Evolutionary conservation across 169 alveolate genomes (phyloP), one percentile per base, ranked within the genome.

Genomic region (Plasmodium reichenowi): DNA sequence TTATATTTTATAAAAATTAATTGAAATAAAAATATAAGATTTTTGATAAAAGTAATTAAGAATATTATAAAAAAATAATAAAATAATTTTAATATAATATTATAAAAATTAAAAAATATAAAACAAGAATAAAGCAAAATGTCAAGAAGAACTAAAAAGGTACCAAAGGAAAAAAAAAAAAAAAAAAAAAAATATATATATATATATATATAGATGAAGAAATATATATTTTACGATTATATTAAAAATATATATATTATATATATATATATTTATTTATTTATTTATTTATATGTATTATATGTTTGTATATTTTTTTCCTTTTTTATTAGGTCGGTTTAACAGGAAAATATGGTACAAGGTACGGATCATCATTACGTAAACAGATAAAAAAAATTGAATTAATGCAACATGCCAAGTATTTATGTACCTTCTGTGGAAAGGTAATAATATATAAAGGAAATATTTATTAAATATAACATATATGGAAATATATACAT

Each of bases 291-390:
- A 4, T 32, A 3, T 32, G 0, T 5, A 32, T 32, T 32, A 29
- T 26, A 29, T 17, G 32, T 45, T 4, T 58, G 76, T 72, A 2
- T 50, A 13, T 56, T 56, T 56, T 56, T 56, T 15, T 56, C 2
- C 2, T 3, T 62, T 26, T 24, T 43, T 56, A 12, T 56, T 85
- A 98, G 98, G 99, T 98, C 94, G 99, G 99, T 74, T 97, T 98
- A 80, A 95, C 97, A 83, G 99, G 99, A 54, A 98, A 98, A 94
- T 98, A 97, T 96, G 99, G 99, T n/a, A 97, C 99, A 29, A 97
- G 99, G 85, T 98, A 98, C 92, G 99, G 99, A 54, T 98, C 99
- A 54, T 96, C 99, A 60, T 94, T 98, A 89, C 97, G 99, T 91
- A 98, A 98, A 93, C 98, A 96, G 91, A 98, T 98, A 91, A 97